Evolutionary conservation across 306 rosid species (phyloP).

Genomic region (Potentilla sterilis): DNA sequence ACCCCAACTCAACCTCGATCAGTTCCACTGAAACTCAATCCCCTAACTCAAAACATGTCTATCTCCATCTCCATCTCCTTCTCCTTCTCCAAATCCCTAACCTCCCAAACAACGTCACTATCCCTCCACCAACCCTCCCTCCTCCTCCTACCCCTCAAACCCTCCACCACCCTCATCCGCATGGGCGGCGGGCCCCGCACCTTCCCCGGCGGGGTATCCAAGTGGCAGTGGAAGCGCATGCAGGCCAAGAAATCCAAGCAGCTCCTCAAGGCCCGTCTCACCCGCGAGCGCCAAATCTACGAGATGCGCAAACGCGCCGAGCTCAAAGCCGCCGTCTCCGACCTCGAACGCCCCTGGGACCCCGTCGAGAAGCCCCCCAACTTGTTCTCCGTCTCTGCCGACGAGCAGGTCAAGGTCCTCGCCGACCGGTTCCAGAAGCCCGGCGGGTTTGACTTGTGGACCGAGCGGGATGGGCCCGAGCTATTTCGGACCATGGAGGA

Average conservation of each 20-base stretch:
- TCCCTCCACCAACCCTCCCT: constrained; percentile 27
- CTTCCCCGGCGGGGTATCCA: constrained; percentile 86
- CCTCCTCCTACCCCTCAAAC: constrained; percentile 18
- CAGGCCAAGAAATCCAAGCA: constrained; percentile 85
- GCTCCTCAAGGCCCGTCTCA: constrained; percentile 75
- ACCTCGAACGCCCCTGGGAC: constrained; percentile 96
- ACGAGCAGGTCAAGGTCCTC: constrained; percentile 86
- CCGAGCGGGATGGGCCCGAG: constrained; percentile 75
- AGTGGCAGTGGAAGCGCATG: constrained; percentile 99
- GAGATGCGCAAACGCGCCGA: constrained; percentile 98
- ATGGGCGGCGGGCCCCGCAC: constrained; percentile 99
- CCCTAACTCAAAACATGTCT: constrained; percentile 19
- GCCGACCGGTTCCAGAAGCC: constrained; percentile 90
- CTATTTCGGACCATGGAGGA: constrained; percentile 73
- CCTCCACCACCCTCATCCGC: constrained; percentile 42
- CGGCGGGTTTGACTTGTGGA: constrained; percentile 91
- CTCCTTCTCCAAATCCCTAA: constrained; percentile 40
- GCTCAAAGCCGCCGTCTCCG: constrained; percentile 80
- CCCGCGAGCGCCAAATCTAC: constrained; percentile 84
- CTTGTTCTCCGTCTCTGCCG: constrained; percentile 69
- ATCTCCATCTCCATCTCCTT: constrained; percentile 35
- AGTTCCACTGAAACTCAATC: background rate
- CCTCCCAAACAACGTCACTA: constrained; percentile 25
- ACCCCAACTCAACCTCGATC: background rate
- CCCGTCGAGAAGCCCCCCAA: constrained; percentile 67